phyloP scores from a whole-genome alignment of 2,329 filamentous ascomycete species.

The Sporothrix euskadiensis region DNA sequence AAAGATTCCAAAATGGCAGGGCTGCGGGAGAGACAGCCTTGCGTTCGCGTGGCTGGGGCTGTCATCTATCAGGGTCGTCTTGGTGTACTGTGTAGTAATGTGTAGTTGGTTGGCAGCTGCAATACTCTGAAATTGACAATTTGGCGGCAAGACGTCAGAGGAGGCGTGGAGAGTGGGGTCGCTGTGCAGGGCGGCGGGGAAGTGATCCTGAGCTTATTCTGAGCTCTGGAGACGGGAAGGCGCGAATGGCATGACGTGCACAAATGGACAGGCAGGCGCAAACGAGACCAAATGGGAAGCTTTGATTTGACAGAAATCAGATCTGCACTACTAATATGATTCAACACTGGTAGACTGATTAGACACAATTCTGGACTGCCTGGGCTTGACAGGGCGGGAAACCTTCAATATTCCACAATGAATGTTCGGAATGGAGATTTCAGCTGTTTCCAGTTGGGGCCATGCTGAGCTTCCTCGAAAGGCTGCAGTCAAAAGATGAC shows the following conservation, averaged over 20 bases:
- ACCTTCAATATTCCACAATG: background rate
- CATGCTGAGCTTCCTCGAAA: background rate
- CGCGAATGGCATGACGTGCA: background rate
- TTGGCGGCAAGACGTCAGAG: background rate
- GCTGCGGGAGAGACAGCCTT: background rate
- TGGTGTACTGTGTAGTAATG: background rate
- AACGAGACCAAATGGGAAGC: background rate
- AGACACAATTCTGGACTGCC: background rate
- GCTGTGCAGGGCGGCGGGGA: constrained; percentile 1
- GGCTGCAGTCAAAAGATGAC: background rate
- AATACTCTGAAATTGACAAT: background rate
- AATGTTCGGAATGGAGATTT: background rate
- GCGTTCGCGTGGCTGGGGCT: background rate
- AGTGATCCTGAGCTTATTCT: constrained; percentile 6
- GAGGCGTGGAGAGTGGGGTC: background rate
- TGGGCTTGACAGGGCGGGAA: background rate
- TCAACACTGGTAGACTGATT: background rate
- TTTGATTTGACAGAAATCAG: background rate
- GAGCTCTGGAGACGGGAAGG: background rate
- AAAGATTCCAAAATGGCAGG: background rate
- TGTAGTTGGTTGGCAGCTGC: background rate
- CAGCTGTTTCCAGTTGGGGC: background rate
- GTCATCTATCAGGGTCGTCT: background rate
- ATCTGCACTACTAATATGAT: background rate
- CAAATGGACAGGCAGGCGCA: background rate